Base-by-base conservation (phyloP, 1,139 yeast species). In the Suzukiozyma palmioleophila region DNA sequence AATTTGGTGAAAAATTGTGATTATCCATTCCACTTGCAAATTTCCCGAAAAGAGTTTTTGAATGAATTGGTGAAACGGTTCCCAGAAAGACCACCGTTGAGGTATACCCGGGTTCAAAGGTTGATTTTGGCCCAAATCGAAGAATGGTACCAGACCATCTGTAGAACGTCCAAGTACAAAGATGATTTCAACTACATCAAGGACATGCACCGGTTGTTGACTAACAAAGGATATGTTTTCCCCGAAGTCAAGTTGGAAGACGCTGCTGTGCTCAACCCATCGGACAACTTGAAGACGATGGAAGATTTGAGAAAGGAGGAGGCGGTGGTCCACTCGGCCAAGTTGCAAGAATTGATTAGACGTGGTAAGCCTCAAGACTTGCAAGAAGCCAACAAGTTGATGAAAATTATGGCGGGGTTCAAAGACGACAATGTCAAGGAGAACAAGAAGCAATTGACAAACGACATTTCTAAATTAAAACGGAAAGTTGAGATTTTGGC, bases 331-430 rank as follows among this genome's bases (percentile, higher is more conserved):
- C 96, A 90, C 56, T 79, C 88, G 48, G 98, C 98, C 13, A 94
- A 94, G 64, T 75, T 92, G 47, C 98, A 94, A 64, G 98, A 94
- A 60, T 74, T 92, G 48, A 85, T 92, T 48, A 82, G 97, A 64
- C 77, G 97, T 55, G 98, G 98, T 26, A 85, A 88, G 60, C 97
- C 98, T 2, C 87, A 84, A 48, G 99, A 92, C 62, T 76, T 92
- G 56, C 89, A 85, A 54, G 98, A 92, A 61, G 99, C 99, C 30
- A 92, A 92, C 61, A 86, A 85, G 52, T 75, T 92, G 59, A 94
- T 92, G 98, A 89, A 90, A 59, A 81, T 92, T 51, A 90, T 92
- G 97, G 96, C 98, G 8, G 99, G 99, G 3, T 92, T 87, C 67
- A 84, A 84, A 62, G 94, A 87, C 48, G 96, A 94, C 59, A 65